A percentile compares a stretch with the other conserved stretches of the same genome.
Evolutionary conservation across 495 filamentous ascomycete genomes (phyloP).

Genomic region (Mytilinidion resinicola): DNA sequence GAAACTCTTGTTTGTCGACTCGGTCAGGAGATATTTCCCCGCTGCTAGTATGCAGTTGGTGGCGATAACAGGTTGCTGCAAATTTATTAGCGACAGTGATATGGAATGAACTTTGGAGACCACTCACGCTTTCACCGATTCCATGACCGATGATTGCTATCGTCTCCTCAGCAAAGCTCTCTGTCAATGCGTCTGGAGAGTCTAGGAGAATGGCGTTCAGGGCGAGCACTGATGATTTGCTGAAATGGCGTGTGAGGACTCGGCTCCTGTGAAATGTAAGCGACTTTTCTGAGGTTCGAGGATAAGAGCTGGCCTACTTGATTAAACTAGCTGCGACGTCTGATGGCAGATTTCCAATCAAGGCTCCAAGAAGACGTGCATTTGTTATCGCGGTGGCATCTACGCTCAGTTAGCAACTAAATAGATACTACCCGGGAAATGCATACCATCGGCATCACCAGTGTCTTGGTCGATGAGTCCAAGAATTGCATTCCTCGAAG

Average conservation of each 20-base stretch:
- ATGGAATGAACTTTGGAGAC: constrained; percentile 1
- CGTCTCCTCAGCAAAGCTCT: constrained; percentile 62
- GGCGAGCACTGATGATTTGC: constrained; percentile 63
- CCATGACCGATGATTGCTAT: constrained; percentile 72
- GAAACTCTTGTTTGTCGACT: constrained; percentile 49
- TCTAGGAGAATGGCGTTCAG: constrained; percentile 85
- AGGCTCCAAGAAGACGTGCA: constrained; percentile 77
- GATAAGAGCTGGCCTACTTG: constrained; percentile 40
- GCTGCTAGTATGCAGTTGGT: constrained; percentile 89
- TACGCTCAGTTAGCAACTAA: constrained; percentile 22
- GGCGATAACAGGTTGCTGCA: constrained; percentile 63
- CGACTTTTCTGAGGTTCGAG: not conserved
- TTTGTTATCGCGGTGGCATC: constrained; percentile 77
- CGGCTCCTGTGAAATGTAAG: constrained; percentile 43
- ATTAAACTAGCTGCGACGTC: constrained; percentile 62
- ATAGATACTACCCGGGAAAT: constrained; percentile 15
- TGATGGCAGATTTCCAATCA: constrained; percentile 72
- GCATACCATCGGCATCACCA: constrained; percentile 57
- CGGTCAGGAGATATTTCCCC: constrained; percentile 83
- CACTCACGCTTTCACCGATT: constrained; percentile 62
- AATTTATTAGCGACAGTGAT: constrained; percentile 19
- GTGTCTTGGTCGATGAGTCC: constrained; percentile 78
- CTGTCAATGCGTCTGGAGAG: constrained; percentile 59
- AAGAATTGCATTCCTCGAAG: constrained; percentile 72
- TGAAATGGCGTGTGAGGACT: constrained; percentile 65